A percentile compares a stretch with the other conserved stretches of the same genome.
Conservation (phyloP, 2,329 filamentous ascomycete species). For the Stylonectria norvegica region DNA sequence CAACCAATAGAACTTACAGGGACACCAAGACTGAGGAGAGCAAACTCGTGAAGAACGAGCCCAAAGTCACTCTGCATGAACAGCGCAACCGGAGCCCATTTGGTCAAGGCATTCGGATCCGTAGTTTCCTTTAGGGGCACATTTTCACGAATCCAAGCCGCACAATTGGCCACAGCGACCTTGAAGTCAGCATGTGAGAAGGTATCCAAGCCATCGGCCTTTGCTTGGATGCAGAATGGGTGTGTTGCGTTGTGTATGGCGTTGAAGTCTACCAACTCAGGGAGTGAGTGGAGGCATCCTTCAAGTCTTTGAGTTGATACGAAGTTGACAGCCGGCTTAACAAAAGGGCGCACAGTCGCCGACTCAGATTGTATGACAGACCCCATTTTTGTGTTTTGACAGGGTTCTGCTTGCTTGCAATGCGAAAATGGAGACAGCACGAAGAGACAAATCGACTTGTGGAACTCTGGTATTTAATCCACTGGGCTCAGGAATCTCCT, state of each 20-base stretch:
- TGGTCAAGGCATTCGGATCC: constrained; percentile 6
- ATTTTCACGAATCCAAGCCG: constrained; percentile 16
- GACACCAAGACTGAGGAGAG: constrained; percentile 22
- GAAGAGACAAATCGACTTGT: too few relatives aligned
- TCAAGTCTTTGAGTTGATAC: constrained; percentile 12
- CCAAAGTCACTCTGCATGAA: constrained; percentile 30
- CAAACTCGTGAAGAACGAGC: constrained; percentile 25
- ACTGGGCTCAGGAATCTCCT: constrained; percentile 5
- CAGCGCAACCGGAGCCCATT: constrained; percentile 23
- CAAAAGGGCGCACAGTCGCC: constrained; percentile 11
- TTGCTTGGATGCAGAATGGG: constrained; percentile 26
- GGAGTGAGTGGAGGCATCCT: constrained; percentile 15
- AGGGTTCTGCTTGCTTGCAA: not conserved
- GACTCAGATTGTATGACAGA: constrained; percentile 2
- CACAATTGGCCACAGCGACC: constrained; percentile 15
- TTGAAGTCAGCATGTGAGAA: constrained; percentile 21
- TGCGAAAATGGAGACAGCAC: too few relatives aligned
- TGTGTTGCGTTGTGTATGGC: constrained; percentile 24
- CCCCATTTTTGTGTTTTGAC: constrained; percentile 3
- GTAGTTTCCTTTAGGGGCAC: constrained; percentile 3
- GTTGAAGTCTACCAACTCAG: constrained; percentile 29
- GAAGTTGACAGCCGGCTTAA: constrained; percentile 15
- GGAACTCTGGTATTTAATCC: too few relatives aligned
- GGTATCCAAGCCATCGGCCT: constrained; percentile 9
- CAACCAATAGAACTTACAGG: constrained; percentile 18